Conservation (phyloP, 768 basidiomycete species). For the Rubroboletus pulcherrimus region DNA sequence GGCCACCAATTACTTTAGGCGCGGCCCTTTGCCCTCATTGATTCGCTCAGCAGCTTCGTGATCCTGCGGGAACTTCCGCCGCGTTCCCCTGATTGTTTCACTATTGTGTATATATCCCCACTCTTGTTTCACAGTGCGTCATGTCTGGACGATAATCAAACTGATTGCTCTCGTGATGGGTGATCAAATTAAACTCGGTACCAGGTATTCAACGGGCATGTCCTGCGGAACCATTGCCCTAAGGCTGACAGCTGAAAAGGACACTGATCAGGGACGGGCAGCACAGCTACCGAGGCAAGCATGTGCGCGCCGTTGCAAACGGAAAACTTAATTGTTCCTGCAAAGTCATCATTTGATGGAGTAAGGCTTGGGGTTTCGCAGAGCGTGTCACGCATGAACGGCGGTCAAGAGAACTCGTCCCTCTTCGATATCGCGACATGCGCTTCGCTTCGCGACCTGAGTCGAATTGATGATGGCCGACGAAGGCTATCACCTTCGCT, state of each 20-base stretch:
- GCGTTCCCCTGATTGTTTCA: not conserved
- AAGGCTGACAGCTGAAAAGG: not conserved
- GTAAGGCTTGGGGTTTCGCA: not conserved
- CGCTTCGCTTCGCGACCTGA: conserved; percentile 16
- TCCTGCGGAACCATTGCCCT: not conserved
- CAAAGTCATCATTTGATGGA: not conserved
- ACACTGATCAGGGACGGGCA: not conserved
- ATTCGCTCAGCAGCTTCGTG: not conserved
- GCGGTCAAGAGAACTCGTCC: not conserved
- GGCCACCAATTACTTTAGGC: not conserved
- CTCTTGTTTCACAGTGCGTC: not conserved
- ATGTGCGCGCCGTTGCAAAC: not conserved
- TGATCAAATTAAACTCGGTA: not conserved
- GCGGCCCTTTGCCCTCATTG: not conserved
- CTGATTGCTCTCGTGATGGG: not conserved
- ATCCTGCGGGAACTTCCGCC: not conserved
- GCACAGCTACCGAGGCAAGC: not conserved
- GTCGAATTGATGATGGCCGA: conserved; percentile 17
- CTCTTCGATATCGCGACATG: not conserved
- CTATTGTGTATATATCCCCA: not conserved
- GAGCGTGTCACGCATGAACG: too few species aligned
- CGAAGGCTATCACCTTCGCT: conserved; percentile 27
- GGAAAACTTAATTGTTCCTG: not conserved
- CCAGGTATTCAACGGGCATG: not conserved
- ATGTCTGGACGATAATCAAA: not conserved